A percentile compares a stretch with the other conserved stretches of the same genome.
These are phyloP conservation scores for Mycena albidolilacea DNA, from an alignment of 768 basidiomycete species.

Conservation along the genomic window DNA sequence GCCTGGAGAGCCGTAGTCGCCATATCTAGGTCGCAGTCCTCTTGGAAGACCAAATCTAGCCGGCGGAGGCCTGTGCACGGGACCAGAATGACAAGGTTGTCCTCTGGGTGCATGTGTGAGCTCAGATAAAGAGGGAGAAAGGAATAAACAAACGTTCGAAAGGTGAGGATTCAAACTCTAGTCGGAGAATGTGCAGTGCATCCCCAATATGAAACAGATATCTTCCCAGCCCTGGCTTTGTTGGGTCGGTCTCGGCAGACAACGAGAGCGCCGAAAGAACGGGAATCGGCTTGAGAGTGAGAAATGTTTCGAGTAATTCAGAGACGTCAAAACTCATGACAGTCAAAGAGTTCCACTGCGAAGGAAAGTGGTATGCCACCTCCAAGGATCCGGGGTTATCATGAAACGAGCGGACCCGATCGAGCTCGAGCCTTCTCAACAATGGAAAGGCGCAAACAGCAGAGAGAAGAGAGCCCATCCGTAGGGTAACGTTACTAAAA, in stretches of 20 bases:
- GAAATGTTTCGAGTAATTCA: background rate
- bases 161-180: constrained; percentile 3
- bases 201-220: constrained; percentile 15
- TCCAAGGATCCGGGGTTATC: too few relatives aligned
- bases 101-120: background rate
- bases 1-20: background rate
- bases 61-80: constrained; percentile 10
- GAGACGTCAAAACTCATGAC: background rate
- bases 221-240: background rate
- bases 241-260: background rate
- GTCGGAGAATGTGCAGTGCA: background rate
- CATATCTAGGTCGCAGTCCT: background rate
- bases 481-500: background rate
- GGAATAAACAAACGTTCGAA: background rate
- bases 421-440: constrained; percentile 15
- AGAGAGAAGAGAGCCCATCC: background rate
- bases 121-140: background rate
- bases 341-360: background rate
- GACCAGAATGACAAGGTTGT: background rate
- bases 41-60: constrained; percentile 1
- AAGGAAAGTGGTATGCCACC: background rate
- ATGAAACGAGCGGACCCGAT: background rate
- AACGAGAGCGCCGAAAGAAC: constrained; percentile 19
- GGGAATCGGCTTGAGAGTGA: constrained; percentile 10
- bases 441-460: background rate